A percentile compares a stretch with the other conserved stretches of the same genome.
phyloP scores from a whole-genome alignment of 2,329 filamentous ascomycete species.

The Zymoseptoria crescenta region DNA sequence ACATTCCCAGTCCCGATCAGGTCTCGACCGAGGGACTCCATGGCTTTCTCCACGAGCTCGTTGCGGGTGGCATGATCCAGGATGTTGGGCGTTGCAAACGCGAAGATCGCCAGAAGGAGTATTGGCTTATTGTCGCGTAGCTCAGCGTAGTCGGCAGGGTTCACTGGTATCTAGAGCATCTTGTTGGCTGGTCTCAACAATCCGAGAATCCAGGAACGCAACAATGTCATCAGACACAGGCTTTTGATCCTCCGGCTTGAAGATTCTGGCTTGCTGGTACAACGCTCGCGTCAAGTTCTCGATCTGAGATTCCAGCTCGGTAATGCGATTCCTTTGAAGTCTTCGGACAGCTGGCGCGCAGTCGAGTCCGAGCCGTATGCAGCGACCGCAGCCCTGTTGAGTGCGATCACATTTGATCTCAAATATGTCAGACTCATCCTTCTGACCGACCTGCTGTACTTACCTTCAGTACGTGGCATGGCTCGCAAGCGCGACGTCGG shows the following conservation, averaged over 20 bases:
- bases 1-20: constrained; percentile 53
- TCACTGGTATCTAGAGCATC: constrained; percentile 3
- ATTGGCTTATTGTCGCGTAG: constrained; percentile 1
- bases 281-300: constrained; percentile 6
- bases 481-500: constrained; percentile 9
- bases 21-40: constrained; percentile 3
- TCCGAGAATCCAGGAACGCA: constrained; percentile 2
- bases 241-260: background rate
- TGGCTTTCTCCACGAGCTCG: constrained; percentile 5
- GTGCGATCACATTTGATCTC: background rate
- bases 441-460: constrained; percentile 3
- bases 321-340: constrained; percentile 8
- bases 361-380: constrained; percentile 5
- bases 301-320: constrained; percentile 9
- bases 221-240: constrained; percentile 1
- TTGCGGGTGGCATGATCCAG: constrained; percentile 1
- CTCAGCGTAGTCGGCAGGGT: background rate
- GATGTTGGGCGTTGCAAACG: constrained; percentile 4
- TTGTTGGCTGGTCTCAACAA: background rate
- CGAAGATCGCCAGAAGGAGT: constrained; percentile 5
- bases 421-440: background rate
- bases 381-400: constrained; percentile 4
- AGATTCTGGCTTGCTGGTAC: constrained; percentile 1
- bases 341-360: constrained; percentile 7
- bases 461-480: constrained; percentile 8